A percentile compares a stretch with the other conserved stretches of the same genome.
These are phyloP conservation scores for Tinospora cordifolia DNA, from an alignment of 164 flowering plant species.

Conservation along the genomic window DNA sequence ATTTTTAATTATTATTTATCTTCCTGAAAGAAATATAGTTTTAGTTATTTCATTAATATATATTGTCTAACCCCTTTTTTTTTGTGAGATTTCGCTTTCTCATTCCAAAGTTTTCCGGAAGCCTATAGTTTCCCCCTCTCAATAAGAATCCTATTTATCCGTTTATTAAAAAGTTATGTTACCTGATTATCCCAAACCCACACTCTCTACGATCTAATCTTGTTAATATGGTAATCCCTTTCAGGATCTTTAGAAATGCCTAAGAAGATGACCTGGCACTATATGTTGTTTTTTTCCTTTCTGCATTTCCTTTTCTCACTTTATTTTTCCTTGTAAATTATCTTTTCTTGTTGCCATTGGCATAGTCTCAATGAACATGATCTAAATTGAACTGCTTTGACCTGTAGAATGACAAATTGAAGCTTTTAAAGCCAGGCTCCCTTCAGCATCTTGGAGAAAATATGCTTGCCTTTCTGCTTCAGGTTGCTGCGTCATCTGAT, in stretches of 20 bases:
- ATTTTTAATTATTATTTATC: no score
- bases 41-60: no score
- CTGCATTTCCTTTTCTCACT: neutral
- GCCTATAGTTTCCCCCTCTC: no score
- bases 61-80: no score
- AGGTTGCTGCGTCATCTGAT: slow-evolving; percentile 49
- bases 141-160: no score
- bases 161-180: no score
- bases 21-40: no score
- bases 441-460: slow-evolving; percentile 99
- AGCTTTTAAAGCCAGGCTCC: slow-evolving; percentile 79
- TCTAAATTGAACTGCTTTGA: slow-evolving; percentile 4
- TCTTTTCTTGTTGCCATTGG: neutral
- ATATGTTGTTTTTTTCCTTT: neutral
- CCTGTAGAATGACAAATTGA: slow-evolving; percentile 85
- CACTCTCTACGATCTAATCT: no score
- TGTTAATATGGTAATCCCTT: neutral
- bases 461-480: slow-evolving; percentile 83
- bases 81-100: no score
- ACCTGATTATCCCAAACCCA: no score
- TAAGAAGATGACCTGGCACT: neutral
- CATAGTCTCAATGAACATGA: neutral
- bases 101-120: no score
- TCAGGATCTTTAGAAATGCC: neutral
- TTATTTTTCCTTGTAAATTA: neutral